Percentiles rank a stretch among this genome's conserved stretches.
Evolutionary conservation across 2,329 filamentous ascomycete species (phyloP).

Genomic region (Sporothrix humicola): DNA sequence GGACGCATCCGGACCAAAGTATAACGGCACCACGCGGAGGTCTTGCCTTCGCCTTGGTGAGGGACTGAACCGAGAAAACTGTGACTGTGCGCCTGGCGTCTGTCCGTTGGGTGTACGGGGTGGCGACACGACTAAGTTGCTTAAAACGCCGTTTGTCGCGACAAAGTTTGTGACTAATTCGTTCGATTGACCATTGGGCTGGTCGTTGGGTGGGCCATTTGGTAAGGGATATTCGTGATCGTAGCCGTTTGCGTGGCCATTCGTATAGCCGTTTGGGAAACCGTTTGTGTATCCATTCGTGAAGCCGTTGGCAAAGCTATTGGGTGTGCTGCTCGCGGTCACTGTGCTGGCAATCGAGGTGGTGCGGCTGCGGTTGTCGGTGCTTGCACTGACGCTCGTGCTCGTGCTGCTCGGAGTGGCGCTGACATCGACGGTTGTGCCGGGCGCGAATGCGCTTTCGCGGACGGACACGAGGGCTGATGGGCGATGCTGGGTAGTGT

Average conservation of each 20-base stretch:
- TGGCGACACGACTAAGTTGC: not conserved
- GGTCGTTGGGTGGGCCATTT: not conserved
- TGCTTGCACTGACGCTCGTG: not conserved
- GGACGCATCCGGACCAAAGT: not conserved
- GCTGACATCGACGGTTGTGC: conserved; percentile 10
- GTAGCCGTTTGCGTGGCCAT: not conserved
- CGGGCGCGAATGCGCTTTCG: conserved; percentile 31
- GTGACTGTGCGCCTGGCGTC: not conserved
- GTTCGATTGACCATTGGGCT: not conserved
- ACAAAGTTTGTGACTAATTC: conserved; percentile 9
- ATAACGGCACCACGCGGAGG: conserved; percentile 32
- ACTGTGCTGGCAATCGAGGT: conserved; percentile 1
- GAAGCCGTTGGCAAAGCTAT: not conserved
- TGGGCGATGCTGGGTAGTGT: conserved; percentile 35
- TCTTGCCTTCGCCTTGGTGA: conserved; percentile 22
- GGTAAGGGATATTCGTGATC: not conserved
- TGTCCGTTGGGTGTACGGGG: conserved; percentile 14
- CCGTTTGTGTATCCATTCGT: not conserved
- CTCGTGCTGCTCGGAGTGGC: not conserved
- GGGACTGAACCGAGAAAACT: not conserved
- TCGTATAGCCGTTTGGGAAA: not conserved
- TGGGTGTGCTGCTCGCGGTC: conserved; percentile 3
- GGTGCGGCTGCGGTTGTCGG: conserved; percentile 13
- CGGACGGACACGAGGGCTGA: conserved; percentile 30
- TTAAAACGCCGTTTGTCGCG: conserved; percentile 11